A percentile compares a stretch with the other conserved stretches of the same genome.
phyloP scores from a whole-genome alignment of 352 stramenopile species.

The Blastocystis sp. region DNA sequence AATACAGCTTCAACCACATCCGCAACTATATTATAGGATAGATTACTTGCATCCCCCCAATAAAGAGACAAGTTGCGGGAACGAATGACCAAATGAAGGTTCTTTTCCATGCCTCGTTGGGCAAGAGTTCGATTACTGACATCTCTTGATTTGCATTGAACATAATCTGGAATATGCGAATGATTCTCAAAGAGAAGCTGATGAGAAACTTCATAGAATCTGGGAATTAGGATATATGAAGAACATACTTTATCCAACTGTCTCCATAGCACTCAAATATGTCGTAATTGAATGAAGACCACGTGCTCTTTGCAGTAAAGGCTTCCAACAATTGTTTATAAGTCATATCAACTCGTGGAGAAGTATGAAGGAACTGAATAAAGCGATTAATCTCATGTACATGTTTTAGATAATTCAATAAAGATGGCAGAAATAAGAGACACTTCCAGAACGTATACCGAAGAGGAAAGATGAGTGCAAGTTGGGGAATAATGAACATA shows the following conservation, averaged over 20 bases:
- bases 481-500: conserved; percentile 13
- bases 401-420: conserved; percentile 8
- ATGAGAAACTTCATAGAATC: not conserved
- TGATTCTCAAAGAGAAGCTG: not conserved
- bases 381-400: not conserved
- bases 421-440: not conserved
- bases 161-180: not conserved
- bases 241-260: conserved; percentile 1
- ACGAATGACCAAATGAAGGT: not conserved
- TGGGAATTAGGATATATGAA: not conserved
- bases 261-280: conserved; percentile 32
- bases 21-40: not conserved
- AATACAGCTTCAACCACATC: conserved; percentile 42
- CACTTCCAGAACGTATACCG: not conserved
- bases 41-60: not conserved
- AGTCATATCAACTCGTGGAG: not conserved
- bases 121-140: not conserved
- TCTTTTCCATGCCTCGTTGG: not conserved
- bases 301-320: conserved; percentile 8
- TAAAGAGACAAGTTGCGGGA: not conserved
- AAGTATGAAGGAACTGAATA: not conserved
- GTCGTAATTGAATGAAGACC: conserved; percentile 11
- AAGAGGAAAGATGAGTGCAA: not conserved
- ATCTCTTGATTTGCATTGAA: not conserved
- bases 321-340: not conserved